Conservation (phyloP, 1,284 basidiomycete genomes). For the Apiotrichum gamsii region DNA sequence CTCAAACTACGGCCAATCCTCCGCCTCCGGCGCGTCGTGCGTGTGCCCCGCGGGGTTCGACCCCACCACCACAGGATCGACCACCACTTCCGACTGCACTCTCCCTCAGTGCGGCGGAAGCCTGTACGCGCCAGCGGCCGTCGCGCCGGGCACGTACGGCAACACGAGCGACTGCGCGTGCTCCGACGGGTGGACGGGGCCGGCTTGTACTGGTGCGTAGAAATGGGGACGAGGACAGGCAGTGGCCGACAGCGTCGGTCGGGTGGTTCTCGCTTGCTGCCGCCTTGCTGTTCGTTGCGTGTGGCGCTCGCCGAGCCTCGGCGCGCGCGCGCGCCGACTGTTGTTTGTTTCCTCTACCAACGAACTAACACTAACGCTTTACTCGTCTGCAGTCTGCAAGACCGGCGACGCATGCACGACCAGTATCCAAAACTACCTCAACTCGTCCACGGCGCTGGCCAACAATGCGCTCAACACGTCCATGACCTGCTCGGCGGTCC, state of each 20-base stretch:
- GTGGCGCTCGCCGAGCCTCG: no score
- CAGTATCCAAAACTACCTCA: not conserved
- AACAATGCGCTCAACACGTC: conserved; percentile 18
- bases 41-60: conserved; percentile 62
- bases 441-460: not conserved
- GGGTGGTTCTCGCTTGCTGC: no score
- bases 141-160: conserved; percentile 48
- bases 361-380: no score
- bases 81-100: conserved; percentile 28
- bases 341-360: no score
- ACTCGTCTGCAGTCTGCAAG: conserved; percentile 34
- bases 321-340: no score
- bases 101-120: conserved; percentile 66
- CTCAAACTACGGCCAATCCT: not conserved
- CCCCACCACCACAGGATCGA: conserved; percentile 9
- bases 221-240: not conserved
- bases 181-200: conserved; percentile 64
- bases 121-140: conserved; percentile 53
- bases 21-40: conserved; percentile 46
- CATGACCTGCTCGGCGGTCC: conserved; percentile 26
- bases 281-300: no score
- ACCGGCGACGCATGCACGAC: conserved; percentile 11
- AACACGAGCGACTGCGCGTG: conserved; percentile 62
- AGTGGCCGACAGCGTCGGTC: no score
- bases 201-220: conserved; percentile 61